These are phyloP conservation scores for Trichosporon ovoides DNA, from an alignment of 1,284 basidiomycete species.

Conservation along the genomic window DNA sequence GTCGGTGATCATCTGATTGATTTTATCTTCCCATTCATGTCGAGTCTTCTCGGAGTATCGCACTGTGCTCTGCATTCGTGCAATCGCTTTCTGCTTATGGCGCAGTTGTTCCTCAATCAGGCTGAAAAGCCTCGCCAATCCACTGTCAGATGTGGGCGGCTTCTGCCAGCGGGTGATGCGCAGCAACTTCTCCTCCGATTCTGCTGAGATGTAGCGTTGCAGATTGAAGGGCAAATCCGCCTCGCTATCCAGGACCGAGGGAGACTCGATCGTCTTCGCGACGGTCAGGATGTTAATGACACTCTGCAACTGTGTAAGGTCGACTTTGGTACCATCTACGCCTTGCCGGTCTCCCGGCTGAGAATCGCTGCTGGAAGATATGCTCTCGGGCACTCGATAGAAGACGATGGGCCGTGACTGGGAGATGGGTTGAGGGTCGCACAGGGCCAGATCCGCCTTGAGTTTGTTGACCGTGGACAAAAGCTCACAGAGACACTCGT, in stretches of 20 bases:
- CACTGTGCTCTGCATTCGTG: conserved; percentile 96
- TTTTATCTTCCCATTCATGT: conserved; percentile 91
- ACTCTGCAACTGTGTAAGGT: conserved; percentile 69
- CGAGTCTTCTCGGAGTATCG: conserved; percentile 95
- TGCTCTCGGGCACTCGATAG: conserved; percentile 49
- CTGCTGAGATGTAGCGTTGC: conserved; percentile 78
- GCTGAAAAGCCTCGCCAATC: conserved; percentile 70
- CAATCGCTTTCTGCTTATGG: conserved; percentile 90
- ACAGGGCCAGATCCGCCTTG: conserved; percentile 54
- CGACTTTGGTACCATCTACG: conserved; percentile 72
- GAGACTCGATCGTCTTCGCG: conserved; percentile 78
- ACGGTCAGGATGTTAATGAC: conserved; percentile 76
- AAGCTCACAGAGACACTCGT: conserved; percentile 85
- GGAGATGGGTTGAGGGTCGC: conserved; percentile 54
- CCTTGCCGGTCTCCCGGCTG: conserved; percentile 52
- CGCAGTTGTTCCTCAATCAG: conserved; percentile 85
- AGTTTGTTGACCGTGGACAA: conserved; percentile 75
- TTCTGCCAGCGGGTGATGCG: conserved; percentile 77
- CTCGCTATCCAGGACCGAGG: conserved; percentile 84
- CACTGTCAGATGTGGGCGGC: conserved; percentile 77
- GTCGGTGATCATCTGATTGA: conserved; percentile 61
- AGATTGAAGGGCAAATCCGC: conserved; percentile 84
- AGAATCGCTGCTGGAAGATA: conserved; percentile 21
- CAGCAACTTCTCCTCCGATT: conserved; percentile 75
- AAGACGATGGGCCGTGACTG: conserved; percentile 80